phyloP scores from a whole-genome alignment of 2,329 filamentous ascomycete species.

The Aspergillus sp. region DNA sequence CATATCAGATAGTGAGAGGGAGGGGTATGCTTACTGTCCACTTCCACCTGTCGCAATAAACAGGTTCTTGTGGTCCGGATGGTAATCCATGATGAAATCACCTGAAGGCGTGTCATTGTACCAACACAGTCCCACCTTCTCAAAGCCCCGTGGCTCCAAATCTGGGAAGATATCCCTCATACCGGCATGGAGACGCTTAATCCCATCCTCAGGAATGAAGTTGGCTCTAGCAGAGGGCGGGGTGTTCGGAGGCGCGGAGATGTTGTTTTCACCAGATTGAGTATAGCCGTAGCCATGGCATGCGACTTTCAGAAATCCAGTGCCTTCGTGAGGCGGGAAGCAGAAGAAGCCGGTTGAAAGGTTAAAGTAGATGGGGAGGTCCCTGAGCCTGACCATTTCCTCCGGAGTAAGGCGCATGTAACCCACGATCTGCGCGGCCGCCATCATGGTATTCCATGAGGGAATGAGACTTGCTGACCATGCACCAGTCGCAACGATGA shows the following conservation, averaged over 20 bases:
- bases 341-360: conserved; percentile 41
- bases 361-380: conserved; percentile 55
- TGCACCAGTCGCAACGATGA: conserved; percentile 72
- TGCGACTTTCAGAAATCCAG: conserved; percentile 52
- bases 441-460: conserved; percentile 62
- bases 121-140: conserved; percentile 59
- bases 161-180: conserved; percentile 54
- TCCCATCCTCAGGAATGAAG: conserved; percentile 45
- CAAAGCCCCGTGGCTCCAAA: conserved; percentile 52
- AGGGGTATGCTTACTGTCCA: conserved; percentile 19
- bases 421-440: conserved; percentile 69
- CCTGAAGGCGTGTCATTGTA: conserved; percentile 63
- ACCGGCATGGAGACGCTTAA: conserved; percentile 50
- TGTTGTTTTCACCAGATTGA: conserved; percentile 8
- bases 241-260: conserved; percentile 15
- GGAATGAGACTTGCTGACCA: conserved; percentile 74
- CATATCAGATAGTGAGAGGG: too few species aligned
- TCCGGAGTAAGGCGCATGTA: conserved; percentile 64
- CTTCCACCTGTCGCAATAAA: conserved; percentile 25
- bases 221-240: conserved; percentile 19
- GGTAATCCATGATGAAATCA: conserved; percentile 62
- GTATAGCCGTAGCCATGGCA: conserved; percentile 61
- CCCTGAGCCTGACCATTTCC: conserved; percentile 57
- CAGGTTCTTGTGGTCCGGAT: conserved; percentile 47
- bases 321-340: conserved; percentile 36